Percentiles rank a stretch among this genome's conserved stretches.
These are phyloP conservation scores for Ambrosiella beaveri DNA, from an alignment of 2,329 filamentous ascomycete species.

Conservation along the genomic window DNA sequence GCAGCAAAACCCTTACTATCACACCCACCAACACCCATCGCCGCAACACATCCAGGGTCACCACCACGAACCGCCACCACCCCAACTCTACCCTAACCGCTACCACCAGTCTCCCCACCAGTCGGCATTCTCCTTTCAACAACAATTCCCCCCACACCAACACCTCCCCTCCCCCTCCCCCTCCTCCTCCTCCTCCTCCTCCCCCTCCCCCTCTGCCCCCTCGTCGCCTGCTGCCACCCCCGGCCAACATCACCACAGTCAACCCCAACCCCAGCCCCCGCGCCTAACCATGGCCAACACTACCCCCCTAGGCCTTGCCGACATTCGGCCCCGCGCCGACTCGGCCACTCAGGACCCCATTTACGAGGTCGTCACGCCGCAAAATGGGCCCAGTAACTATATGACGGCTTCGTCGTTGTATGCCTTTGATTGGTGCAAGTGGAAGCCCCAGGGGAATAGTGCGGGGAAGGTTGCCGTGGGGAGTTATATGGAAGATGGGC, in stretches of 20 bases:
- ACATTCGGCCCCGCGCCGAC: slow-evolving; percentile 77
- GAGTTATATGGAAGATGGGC: slow-evolving; percentile 92
- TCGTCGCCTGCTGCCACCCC: too few species aligned
- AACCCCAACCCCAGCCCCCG: slow-evolving; percentile 1
- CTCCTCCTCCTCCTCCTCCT: too few species aligned
- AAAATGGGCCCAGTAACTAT: slow-evolving; percentile 73
- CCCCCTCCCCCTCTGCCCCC: too few species aligned
- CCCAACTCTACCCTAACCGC: too few species aligned
- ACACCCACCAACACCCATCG: too few species aligned
- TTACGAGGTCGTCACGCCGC: slow-evolving; percentile 48
- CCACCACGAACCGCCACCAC: too few species aligned
- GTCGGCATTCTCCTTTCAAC: background rate
- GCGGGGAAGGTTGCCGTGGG: slow-evolving; percentile 88
- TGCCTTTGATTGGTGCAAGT: slow-evolving; percentile 98
- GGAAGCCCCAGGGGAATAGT: slow-evolving; percentile 62
- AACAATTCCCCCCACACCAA: background rate
- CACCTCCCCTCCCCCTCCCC: too few species aligned
- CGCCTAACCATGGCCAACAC: slow-evolving; percentile 37
- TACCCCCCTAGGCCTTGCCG: slow-evolving; percentile 69
- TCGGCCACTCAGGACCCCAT: slow-evolving; percentile 59
- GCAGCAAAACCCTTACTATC: too few species aligned
- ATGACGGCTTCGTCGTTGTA: slow-evolving; percentile 89
- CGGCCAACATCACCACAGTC: background rate
- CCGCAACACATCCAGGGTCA: too few species aligned
- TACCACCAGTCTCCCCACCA: too few species aligned